Base-by-base conservation (phyloP, 805 yeast genomes). In the Pichia nakasei region DNA sequence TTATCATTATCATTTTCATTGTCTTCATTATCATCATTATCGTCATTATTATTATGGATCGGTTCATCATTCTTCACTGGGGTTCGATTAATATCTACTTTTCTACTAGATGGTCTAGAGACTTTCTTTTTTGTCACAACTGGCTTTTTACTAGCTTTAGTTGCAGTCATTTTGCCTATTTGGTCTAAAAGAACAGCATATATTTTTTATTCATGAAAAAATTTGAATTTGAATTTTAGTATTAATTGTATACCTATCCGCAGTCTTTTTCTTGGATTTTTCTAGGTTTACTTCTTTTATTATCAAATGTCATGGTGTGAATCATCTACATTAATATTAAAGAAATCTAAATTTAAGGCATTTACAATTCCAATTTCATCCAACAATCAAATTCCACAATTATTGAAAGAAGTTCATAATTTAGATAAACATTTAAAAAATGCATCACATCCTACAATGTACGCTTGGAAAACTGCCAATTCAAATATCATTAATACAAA, bases 361-460 rank as follows among this genome's bases (percentile, higher is more conserved):
- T 70, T 82, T 49, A 72, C 77, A 43, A 69, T 72, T 1, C 51
- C 58, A 0, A 49, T 83, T 0, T 38, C 43, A 0, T 53, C 64
- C 19, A 58, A 66, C 13, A 48, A 59, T 0, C 77, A 78, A 2
- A 69, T 84, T 0, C 61, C 70, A 1, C 36, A 24, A 0, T 54
- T 75, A 1, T 50, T 84, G 5, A 49, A 61, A 13, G 61, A 68
- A 24, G 63, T 85, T 12, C 49, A 71, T 9, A 42, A 46, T 1
- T 55, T 64, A 5, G 74, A 80, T 51, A 78, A 78, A 51, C 55
- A 65, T 3, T 58, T 82, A 0, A 54, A 59, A 2, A 76, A 73
- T 50, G 84, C 94, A 0, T 66, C 81, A 5, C 95, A 85, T 59
- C 85, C 82, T 6, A 72, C 75, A 41, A 85, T 85, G 69, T 68